Evolutionary conservation across 805 yeast genomes (phyloP).

Genomic region (Saturnispora silvae): DNA sequence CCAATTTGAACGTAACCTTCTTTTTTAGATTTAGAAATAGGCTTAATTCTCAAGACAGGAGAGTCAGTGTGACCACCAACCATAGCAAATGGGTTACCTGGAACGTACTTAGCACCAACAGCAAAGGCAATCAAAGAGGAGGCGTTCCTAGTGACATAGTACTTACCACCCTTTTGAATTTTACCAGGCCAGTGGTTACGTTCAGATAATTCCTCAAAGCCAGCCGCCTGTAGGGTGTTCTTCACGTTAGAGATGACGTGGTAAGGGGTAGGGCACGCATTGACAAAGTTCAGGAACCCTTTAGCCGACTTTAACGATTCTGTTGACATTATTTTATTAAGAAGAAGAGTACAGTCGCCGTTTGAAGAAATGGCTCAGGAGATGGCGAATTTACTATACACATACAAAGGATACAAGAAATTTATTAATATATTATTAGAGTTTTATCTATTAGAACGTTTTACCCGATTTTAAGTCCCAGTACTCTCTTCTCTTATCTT

Average conservation of each 20-base stretch:
- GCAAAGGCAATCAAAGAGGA: constrained; percentile 84
- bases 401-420: neutral
- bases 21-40: constrained; percentile 55
- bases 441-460: constrained; percentile 1
- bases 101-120: constrained; percentile 60
- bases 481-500: constrained; percentile 55
- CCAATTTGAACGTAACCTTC: constrained; percentile 86
- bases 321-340: constrained; percentile 10
- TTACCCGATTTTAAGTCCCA: constrained; percentile 43
- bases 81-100: constrained; percentile 77
- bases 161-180: constrained; percentile 48
- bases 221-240: constrained; percentile 41
- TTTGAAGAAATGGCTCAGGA: neutral
- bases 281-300: constrained; percentile 69
- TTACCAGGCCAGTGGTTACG: constrained; percentile 55
- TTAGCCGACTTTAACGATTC: constrained; percentile 30
- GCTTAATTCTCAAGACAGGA: constrained; percentile 82
- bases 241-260: constrained; percentile 74
- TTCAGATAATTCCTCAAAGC: constrained; percentile 67
- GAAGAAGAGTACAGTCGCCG: neutral
- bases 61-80: constrained; percentile 97
- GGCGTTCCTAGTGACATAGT: constrained; percentile 81
- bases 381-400: neutral
- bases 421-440: neutral
- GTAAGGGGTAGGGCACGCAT: constrained; percentile 85